phyloP scores from a whole-genome alignment of 257 asterid genomes.

The Anisodus tanguticus region DNA sequence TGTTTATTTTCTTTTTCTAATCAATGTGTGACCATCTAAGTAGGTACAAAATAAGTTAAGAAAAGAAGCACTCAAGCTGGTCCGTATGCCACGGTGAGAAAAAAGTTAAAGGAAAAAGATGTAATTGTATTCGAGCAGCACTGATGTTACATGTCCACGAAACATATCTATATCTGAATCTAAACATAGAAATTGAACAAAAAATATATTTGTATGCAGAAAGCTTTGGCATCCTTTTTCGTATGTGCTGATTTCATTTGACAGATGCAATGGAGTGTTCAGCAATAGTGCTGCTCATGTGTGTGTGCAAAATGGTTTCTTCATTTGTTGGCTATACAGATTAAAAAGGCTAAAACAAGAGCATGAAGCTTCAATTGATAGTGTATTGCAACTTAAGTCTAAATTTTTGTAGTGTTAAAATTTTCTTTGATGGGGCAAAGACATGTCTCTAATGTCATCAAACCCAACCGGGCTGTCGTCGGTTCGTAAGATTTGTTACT shows the following conservation, averaged over 20 bases:
- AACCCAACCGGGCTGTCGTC: background rate
- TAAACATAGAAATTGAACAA: background rate
- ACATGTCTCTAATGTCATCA: conserved; percentile 10
- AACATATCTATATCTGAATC: background rate
- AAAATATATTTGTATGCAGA: background rate
- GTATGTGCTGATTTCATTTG: conserved; percentile 3
- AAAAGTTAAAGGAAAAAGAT: background rate
- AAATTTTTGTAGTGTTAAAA: background rate
- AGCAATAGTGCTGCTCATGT: background rate
- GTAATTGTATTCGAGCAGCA: conserved; percentile 2
- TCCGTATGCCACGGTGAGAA: background rate
- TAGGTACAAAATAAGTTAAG: background rate
- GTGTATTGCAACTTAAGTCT: background rate
- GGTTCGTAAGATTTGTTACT: background rate
- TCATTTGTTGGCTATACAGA: background rate
- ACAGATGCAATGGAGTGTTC: background rate
- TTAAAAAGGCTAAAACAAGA: background rate
- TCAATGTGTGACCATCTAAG: conserved; percentile 5
- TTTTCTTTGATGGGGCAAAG: background rate
- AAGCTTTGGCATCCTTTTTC: background rate
- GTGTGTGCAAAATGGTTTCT: conserved; percentile 4
- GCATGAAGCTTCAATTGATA: background rate
- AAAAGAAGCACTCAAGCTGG: background rate
- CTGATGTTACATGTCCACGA: background rate
- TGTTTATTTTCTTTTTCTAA: background rate